These are phyloP conservation scores for Penicillium waksmanii DNA, from an alignment of 495 filamentous ascomycete genomes.

Conservation along the genomic window DNA sequence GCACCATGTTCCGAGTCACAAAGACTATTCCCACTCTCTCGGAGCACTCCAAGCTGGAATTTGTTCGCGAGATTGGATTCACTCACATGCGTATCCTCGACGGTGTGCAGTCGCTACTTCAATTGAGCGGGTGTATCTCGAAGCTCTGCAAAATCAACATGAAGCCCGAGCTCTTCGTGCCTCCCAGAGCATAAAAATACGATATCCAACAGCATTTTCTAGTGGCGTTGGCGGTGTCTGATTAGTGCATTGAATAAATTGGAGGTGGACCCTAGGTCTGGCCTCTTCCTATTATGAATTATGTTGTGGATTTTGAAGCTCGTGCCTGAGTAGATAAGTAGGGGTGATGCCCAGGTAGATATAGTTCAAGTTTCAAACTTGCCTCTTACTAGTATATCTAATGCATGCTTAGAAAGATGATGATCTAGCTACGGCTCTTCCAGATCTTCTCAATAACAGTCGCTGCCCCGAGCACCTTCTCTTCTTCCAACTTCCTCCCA, in stretches of 20 bases:
- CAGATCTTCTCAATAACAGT: slow-evolving; percentile 44
- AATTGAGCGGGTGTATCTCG: slow-evolving; percentile 88
- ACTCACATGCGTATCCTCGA: slow-evolving; percentile 99
- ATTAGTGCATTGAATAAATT: slow-evolving; percentile 19
- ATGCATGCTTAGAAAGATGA: too few relatives aligned
- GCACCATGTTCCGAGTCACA: slow-evolving; percentile 98
- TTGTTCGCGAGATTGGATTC: slow-evolving; percentile 98
- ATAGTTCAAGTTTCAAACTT: too few relatives aligned
- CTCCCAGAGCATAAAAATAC: slow-evolving; percentile 39
- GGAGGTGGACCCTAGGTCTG: slow-evolving; percentile 7
- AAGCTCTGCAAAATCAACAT: slow-evolving; percentile 93
- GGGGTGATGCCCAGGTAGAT: too few relatives aligned
- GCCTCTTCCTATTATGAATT: background rate
- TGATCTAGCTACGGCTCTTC: slow-evolving; percentile 14
- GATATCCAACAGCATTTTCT: slow-evolving; percentile 29
- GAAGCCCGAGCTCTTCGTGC: slow-evolving; percentile 83
- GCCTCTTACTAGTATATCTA: too few relatives aligned
- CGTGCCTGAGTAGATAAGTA: too few relatives aligned
- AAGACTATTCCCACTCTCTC: slow-evolving; percentile 89
- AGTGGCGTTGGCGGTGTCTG: slow-evolving; percentile 28
- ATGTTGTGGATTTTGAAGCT: too few relatives aligned
- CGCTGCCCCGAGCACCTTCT: slow-evolving; percentile 53
- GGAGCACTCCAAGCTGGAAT: slow-evolving; percentile 92
- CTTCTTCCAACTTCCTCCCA: slow-evolving; percentile 56
- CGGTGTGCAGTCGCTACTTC: slow-evolving; percentile 91